Evolutionary conservation across 345 rosid species (phyloP), one percentile per base, ranked within the genome.

Genomic region (Schrenkiella parvula): DNA sequence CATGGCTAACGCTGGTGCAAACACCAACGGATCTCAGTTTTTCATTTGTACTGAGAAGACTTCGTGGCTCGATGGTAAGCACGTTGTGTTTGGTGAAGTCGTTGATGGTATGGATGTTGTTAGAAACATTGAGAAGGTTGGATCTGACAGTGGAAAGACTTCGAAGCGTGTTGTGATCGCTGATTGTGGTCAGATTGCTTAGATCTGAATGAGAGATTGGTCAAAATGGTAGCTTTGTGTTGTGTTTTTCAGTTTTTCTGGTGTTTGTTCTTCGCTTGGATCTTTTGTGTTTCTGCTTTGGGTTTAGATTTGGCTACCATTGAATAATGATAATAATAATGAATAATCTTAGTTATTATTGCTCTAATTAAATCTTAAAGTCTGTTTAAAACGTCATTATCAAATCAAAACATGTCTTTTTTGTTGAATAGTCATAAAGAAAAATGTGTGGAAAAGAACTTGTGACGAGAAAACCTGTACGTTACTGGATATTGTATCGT

Each of bases 11-110:
- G 77, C 89, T 0, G 92, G 95, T 12, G 54, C 85, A 0, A 70
- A 81, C 6, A 85, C 88, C 0, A 85, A 89, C 26, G 85, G 92
- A 3, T 87, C 92, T 6, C 87, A 86, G 84, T 87, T 89, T 59
- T 89, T 87, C 31, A 64, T 89, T 12, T 81, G 87, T 14, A 85
- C 87, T 0, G 86, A 57, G 1, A 78, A 74, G 78, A 87, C 86
- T 0, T 50, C 69, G 46, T 85, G 90, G 89, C 87, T 89, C 1
- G 83, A 85, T n/a, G 87, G 86, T 3, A 87, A 84, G 70, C 95
- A 88, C 34, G 91, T 89, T 14, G 92, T 87, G 82, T 89, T 84
- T 11, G 90, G 95, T 1, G 76, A 73, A 44, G 84, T 87, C 0
- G 78, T 84, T 42, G 88, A 84, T 15, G 89, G 95, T 0, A 6